Conservation (phyloP, 1,284 basidiomycete genomes). For the Somion occarium region DNA sequence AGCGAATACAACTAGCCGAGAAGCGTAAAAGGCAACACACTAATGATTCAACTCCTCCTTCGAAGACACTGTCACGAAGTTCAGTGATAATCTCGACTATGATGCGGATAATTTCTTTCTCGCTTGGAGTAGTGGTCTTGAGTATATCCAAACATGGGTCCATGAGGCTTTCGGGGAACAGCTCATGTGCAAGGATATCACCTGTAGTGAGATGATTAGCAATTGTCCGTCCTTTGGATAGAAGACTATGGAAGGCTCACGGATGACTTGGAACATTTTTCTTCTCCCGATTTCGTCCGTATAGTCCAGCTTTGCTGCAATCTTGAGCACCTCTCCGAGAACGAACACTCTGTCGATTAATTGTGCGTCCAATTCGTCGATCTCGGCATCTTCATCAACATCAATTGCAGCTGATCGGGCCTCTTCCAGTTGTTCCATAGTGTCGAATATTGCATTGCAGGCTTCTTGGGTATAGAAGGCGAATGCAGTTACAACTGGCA, state of each 20-base stretch:
- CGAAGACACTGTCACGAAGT: constrained; percentile 46
- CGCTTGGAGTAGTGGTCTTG: constrained; percentile 73
- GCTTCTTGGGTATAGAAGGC: constrained; percentile 80
- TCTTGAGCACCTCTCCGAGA: constrained; percentile 11
- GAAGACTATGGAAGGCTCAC: constrained; percentile 39
- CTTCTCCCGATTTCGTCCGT: constrained; percentile 89
- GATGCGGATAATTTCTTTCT: constrained; percentile 86
- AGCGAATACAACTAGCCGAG: background rate
- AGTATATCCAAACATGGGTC: constrained; percentile 82
- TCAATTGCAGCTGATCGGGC: constrained; percentile 12
- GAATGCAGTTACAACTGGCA: constrained; percentile 86
- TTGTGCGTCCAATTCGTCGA: constrained; percentile 22
- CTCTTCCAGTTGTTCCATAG: constrained; percentile 29
- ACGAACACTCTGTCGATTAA: constrained; percentile 13
- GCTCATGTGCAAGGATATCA: constrained; percentile 82
- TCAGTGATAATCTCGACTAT: constrained; percentile 91
- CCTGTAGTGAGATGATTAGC: constrained; percentile 33
- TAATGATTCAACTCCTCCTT: constrained; percentile 1
- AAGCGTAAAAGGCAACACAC: too few species aligned
- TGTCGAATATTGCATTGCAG: constrained; percentile 63
- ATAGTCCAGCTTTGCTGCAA: constrained; percentile 57
- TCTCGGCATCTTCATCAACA: constrained; percentile 34
- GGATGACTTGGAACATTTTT: constrained; percentile 82
- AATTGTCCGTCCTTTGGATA: background rate
- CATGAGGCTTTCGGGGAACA: constrained; percentile 74